phyloP scores from a whole-genome alignment of 2,329 filamentous ascomycete species.

The Arthrinium puccinioides region DNA sequence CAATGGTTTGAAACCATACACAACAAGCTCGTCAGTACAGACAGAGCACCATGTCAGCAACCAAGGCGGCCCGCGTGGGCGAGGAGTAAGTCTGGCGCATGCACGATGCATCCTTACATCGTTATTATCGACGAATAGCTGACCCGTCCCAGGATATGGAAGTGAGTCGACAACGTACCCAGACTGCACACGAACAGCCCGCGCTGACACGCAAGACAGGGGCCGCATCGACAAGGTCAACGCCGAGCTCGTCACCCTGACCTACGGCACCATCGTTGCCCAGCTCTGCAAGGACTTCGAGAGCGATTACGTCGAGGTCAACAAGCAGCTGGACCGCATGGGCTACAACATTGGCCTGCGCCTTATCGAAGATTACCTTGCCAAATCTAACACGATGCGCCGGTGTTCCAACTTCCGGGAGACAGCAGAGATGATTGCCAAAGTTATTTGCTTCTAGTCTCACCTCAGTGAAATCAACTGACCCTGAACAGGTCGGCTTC shows the following conservation, averaged over 20 bases:
- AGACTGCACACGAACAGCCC: background rate
- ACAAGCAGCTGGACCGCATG: constrained; percentile 98
- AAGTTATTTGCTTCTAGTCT: constrained; percentile 46
- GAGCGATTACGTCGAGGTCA: constrained; percentile 88
- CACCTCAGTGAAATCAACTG: background rate
- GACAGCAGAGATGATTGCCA: constrained; percentile 93
- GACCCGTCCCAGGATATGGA: constrained; percentile 65
- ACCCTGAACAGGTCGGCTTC: constrained; percentile 69
- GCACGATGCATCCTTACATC: too few relatives aligned
- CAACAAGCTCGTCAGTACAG: constrained; percentile 19
- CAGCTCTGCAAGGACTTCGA: constrained; percentile 97
- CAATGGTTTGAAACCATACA: too few relatives aligned
- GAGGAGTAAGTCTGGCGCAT: constrained; percentile 44
- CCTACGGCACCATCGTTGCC: constrained; percentile 94
- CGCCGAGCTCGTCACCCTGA: constrained; percentile 92
- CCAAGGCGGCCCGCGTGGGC: constrained; percentile 53
- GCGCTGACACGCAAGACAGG: constrained; percentile 37
- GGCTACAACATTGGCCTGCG: constrained; percentile 97
- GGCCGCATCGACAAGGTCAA: constrained; percentile 97
- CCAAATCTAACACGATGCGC: constrained; percentile 85
- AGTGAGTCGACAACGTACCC: constrained; percentile 51
- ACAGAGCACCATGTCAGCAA: constrained; percentile 47
- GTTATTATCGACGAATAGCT: too few relatives aligned
- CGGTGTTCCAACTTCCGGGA: constrained; percentile 90
- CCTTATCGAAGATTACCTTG: constrained; percentile 94